Conservation (phyloP, 192 early-diverging fungal genomes). For the Phycomyces nitens region DNA sequence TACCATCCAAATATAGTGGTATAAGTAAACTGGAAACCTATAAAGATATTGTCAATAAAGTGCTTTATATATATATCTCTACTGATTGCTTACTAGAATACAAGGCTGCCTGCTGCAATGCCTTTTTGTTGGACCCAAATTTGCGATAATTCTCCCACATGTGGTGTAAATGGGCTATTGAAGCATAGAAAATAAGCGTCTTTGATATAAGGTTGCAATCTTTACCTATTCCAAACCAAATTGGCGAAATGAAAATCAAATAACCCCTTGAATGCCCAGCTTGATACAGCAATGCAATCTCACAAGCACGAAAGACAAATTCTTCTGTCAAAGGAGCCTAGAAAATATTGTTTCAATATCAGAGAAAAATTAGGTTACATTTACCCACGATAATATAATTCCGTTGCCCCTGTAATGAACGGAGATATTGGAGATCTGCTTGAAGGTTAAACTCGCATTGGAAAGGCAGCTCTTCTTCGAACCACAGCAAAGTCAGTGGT, state of each 20-base stretch:
- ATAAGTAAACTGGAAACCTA: constrained; percentile 66
- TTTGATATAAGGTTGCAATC: no score
- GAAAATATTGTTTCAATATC: not conserved
- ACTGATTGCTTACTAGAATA: constrained; percentile 21
- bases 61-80: not conserved
- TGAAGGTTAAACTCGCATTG: constrained; percentile 34
- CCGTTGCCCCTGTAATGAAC: constrained; percentile 30
- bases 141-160: constrained; percentile 50
- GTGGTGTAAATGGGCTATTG: constrained; percentile 68
- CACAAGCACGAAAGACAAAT: constrained; percentile 68
- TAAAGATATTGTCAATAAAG: not conserved
- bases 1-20: constrained; percentile 82
- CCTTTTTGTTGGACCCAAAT: constrained; percentile 33
- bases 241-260: constrained; percentile 55
- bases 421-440: constrained; percentile 21
- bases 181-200: not conserved
- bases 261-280: constrained; percentile 32
- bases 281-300: constrained; percentile 49
- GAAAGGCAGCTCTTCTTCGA: constrained; percentile 43
- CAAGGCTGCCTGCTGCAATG: constrained; percentile 36
- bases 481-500: constrained; percentile 41
- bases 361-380: not conserved
- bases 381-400: constrained; percentile 49
- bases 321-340: constrained; percentile 76
- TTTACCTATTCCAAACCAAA: constrained; percentile 75